Percentiles rank a stretch among this genome's conserved stretches.
Conservation (phyloP, 305 asterid species). For the Solanum aculeatissimum region DNA sequence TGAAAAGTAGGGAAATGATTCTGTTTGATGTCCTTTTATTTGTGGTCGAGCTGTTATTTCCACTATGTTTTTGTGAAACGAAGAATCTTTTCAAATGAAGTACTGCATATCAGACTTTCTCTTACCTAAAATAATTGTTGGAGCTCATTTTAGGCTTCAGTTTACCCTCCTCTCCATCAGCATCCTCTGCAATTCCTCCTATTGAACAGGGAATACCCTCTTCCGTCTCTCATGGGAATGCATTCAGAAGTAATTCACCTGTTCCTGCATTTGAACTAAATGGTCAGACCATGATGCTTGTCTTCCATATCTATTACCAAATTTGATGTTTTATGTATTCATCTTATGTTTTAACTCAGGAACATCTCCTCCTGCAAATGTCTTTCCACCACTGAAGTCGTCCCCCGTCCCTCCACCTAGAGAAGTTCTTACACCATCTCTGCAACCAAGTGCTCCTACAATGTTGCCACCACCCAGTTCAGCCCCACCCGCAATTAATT, state of each 20-base stretch:
- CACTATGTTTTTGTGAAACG: background rate
- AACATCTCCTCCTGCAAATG: constrained; percentile 25
- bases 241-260: constrained; percentile 24
- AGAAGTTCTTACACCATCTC: constrained; percentile 21
- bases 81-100: background rate
- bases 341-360: constrained; percentile 13
- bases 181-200: constrained; percentile 25
- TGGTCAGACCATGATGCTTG: constrained; percentile 18
- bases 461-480: constrained; percentile 19
- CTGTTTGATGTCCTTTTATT: background rate
- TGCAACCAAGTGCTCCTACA: constrained; percentile 26
- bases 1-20: background rate
- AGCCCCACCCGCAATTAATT: constrained; percentile 13
- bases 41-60: background rate
- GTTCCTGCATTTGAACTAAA: constrained; percentile 27
- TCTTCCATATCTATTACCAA: background rate
- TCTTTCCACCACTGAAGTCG: constrained; percentile 26
- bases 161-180: constrained; percentile 12
- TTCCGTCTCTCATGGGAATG: constrained; percentile 11
- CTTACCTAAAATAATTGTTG: background rate
- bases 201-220: constrained; percentile 17
- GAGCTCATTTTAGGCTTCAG: constrained; percentile 14
- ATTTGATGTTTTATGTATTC: background rate
- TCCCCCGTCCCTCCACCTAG: constrained; percentile 20
- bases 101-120: background rate